phyloP scores from a whole-genome alignment of 1,284 basidiomycete genomes.

The Xanthoconium separans region DNA sequence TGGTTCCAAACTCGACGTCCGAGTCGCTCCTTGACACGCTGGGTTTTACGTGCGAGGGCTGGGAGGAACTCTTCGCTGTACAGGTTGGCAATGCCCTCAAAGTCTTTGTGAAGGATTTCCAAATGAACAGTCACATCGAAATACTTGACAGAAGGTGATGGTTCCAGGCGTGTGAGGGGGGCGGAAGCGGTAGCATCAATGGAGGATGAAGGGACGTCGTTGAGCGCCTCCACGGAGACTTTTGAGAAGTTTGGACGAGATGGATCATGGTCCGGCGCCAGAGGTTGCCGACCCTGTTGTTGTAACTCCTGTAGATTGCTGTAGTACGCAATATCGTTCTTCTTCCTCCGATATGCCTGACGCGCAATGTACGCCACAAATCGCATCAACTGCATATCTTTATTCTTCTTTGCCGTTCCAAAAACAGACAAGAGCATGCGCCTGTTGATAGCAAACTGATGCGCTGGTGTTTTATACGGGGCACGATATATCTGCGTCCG shows the following conservation, averaged over 20 bases:
- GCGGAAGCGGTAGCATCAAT: constrained; percentile 34
- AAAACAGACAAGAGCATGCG: constrained; percentile 55
- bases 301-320: constrained; percentile 27
- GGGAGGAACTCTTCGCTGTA: constrained; percentile 39
- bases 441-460: constrained; percentile 53
- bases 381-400: constrained; percentile 53
- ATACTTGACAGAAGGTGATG: constrained; percentile 33
- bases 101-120: constrained; percentile 50
- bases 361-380: constrained; percentile 52
- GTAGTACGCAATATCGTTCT: constrained; percentile 46
- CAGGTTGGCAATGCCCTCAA: constrained; percentile 48
- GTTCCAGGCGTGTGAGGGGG: neutral
- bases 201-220: constrained; percentile 25
- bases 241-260: constrained; percentile 7
- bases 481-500: constrained; percentile 24
- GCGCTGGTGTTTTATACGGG: constrained; percentile 42
- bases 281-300: constrained; percentile 22
- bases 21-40: constrained; percentile 64
- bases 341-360: constrained; percentile 45
- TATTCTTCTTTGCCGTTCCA: constrained; percentile 55
- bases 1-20: constrained; percentile 67
- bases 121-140: constrained; percentile 60
- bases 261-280: constrained; percentile 25
- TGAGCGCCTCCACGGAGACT: neutral
- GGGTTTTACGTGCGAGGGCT: constrained; percentile 48